Conservation (phyloP, 192 early-diverging fungal genomes). For the Rhizophagus prolifer region DNA sequence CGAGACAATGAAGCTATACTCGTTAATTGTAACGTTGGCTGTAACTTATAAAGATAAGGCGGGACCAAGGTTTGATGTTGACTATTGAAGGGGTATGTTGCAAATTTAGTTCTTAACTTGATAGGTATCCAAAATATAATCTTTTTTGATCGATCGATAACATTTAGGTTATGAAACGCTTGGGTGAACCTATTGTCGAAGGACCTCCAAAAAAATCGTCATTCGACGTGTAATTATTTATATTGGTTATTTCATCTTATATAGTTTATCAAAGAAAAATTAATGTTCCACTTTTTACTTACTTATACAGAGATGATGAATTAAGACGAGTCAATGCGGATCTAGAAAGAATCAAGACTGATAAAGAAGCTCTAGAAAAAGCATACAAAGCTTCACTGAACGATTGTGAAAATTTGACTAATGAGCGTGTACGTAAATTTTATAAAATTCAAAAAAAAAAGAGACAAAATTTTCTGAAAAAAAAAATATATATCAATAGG, state of each 20-base stretch:
- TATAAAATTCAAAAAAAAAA: background rate
- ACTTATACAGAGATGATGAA: background rate
- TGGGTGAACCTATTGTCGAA: slow-evolving; percentile 4
- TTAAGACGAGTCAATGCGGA: slow-evolving; percentile 28
- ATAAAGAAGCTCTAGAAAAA: slow-evolving; percentile 64
- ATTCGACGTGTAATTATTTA: background rate
- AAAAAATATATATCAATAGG: slow-evolving; percentile 41
- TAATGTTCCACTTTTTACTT: background rate
- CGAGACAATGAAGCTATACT: slow-evolving; percentile 79
- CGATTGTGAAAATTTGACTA: slow-evolving; percentile 52
- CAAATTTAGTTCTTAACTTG: background rate
- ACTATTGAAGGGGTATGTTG: slow-evolving; percentile 76
- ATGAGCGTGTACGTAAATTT: slow-evolving; percentile 35
- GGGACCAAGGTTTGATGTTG: slow-evolving; percentile 81
- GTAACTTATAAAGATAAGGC: slow-evolving; percentile 88
- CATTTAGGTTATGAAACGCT: slow-evolving; percentile 24
- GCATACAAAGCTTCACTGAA: slow-evolving; percentile 46
- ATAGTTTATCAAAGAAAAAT: slow-evolving; percentile 3
- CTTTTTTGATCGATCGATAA: slow-evolving; percentile 3
- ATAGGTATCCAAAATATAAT: slow-evolving; percentile 4
- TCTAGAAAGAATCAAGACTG: slow-evolving; percentile 45
- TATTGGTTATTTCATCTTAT: slow-evolving; percentile 15
- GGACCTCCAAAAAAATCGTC: background rate
- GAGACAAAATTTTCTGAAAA: background rate
- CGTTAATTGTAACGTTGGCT: slow-evolving; percentile 79